Conservation (phyloP, 2,329 filamentous ascomycete genomes). For the Colletotrichum zoysiae region DNA sequence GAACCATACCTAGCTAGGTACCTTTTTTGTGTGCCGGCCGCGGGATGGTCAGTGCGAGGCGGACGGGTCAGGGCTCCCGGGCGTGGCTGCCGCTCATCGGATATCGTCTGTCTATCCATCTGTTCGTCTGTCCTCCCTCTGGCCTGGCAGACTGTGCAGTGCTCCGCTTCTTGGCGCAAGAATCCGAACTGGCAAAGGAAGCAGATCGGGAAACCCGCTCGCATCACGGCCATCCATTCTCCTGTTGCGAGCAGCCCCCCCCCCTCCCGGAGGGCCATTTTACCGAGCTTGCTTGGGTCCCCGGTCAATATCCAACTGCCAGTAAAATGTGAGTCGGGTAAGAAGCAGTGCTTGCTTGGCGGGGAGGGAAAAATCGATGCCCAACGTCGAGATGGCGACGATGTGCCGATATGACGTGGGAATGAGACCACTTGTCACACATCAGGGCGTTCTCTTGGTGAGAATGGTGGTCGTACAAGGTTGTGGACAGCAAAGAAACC, state of each 20-base stretch:
- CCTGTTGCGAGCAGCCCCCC: not conserved
- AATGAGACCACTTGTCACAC: slow-evolving; percentile 24
- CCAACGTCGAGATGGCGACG: slow-evolving; percentile 25
- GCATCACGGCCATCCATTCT: slow-evolving; percentile 17
- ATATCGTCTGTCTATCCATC: not conserved
- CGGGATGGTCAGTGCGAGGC: slow-evolving; percentile 13
- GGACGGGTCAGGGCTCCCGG: not conserved
- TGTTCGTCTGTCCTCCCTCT: not conserved
- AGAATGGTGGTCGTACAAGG: slow-evolving; percentile 14
- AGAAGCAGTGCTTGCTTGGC: slow-evolving; percentile 13
- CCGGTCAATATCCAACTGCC: slow-evolving; percentile 16
- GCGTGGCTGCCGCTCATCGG: not conserved
- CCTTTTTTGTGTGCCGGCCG: not conserved
- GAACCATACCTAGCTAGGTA: not conserved
- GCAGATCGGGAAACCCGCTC: slow-evolving; percentile 32
- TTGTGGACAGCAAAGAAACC: slow-evolving; percentile 7
- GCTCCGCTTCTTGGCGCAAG: slow-evolving; percentile 12
- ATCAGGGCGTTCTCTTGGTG: slow-evolving; percentile 6
- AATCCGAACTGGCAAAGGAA: not conserved
- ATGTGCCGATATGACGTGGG: slow-evolving; percentile 31
- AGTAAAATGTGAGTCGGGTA: slow-evolving; percentile 12
- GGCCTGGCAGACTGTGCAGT: not conserved
- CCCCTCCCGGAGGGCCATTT: slow-evolving; percentile 1
- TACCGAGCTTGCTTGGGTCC: slow-evolving; percentile 18
- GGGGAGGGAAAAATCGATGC: not conserved